Evolutionary conservation across 805 yeast genomes (phyloP).

Genomic region (Candida nemodendra): DNA sequence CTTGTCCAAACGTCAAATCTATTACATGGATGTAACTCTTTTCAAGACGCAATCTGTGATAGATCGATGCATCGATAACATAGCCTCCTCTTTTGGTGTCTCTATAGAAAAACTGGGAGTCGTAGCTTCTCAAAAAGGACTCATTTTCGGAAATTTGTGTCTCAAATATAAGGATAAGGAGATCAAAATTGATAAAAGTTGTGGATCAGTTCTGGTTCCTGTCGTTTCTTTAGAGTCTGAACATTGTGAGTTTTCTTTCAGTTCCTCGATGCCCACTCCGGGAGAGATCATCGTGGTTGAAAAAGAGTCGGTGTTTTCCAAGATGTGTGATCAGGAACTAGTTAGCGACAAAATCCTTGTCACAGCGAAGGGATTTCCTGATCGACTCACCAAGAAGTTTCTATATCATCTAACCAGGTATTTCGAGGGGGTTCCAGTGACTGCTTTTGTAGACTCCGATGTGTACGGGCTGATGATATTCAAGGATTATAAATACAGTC

Average conservation of each 20-base stretch:
- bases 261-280: constrained; percentile 11
- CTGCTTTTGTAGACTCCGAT: constrained; percentile 61
- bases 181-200: constrained; percentile 11
- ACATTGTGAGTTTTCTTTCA: constrained; percentile 18
- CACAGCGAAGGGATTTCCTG: constrained; percentile 73
- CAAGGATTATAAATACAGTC: constrained; percentile 33
- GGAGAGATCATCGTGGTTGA: constrained; percentile 44
- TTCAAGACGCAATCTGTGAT: constrained; percentile 46
- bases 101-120: constrained; percentile 41
- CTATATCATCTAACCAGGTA: constrained; percentile 30
- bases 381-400: constrained; percentile 48
- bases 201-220: constrained; percentile 38
- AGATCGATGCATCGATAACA: constrained; percentile 36
- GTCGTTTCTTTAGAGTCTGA: constrained; percentile 28
- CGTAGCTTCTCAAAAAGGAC: constrained; percentile 56
- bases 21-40: constrained; percentile 53
- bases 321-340: constrained; percentile 22
- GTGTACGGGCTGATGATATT: constrained; percentile 60
- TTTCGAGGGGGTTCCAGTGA: constrained; percentile 33
- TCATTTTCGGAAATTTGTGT: constrained; percentile 42
- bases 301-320: constrained; percentile 50
- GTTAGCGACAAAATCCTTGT: constrained; percentile 33
- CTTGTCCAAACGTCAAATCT: constrained; percentile 56
- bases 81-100: constrained; percentile 39
- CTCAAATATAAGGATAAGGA: constrained; percentile 17